phyloP scores from a whole-genome alignment of 2,329 filamentous ascomycete genomes.

The Colletotrichum euphorbiae region DNA sequence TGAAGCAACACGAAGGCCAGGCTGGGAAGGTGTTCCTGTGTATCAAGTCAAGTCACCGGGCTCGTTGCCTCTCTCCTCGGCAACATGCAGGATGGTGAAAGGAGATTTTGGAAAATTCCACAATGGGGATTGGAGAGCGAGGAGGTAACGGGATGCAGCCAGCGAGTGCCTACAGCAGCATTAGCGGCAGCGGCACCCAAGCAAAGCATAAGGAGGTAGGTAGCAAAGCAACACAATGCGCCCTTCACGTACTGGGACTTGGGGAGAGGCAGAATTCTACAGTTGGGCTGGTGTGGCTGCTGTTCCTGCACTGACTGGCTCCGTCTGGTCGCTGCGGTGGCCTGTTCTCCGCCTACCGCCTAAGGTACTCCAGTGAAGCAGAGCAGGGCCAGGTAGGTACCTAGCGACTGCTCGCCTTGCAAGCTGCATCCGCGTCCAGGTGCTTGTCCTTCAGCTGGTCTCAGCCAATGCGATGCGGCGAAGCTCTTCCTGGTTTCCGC shows the following conservation, averaged over 20 bases:
- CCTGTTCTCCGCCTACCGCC: slow-evolving; percentile 32
- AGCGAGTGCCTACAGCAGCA: slow-evolving; percentile 9
- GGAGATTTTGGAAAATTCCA: slow-evolving; percentile 19
- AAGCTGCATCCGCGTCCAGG: slow-evolving; percentile 18
- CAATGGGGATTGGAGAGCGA: slow-evolving; percentile 18
- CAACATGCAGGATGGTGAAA: slow-evolving; percentile 17
- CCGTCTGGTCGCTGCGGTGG: slow-evolving; percentile 23
- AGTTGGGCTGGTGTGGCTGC: slow-evolving; percentile 17
- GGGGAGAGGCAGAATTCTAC: background rate
- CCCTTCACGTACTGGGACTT: no score
- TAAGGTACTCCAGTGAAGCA: no score
- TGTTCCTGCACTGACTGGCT: slow-evolving; percentile 38
- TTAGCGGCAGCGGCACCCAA: slow-evolving; percentile 20
- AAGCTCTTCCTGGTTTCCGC: slow-evolving; percentile 24
- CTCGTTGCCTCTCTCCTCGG: slow-evolving; percentile 28
- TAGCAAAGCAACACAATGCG: slow-evolving; percentile 32
- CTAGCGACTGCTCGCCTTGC: slow-evolving; percentile 19
- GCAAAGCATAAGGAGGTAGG: no score
- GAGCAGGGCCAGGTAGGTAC: background rate
- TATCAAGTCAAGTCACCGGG: slow-evolving; percentile 3
- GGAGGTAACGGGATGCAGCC: slow-evolving; percentile 5
- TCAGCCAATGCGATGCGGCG: slow-evolving; percentile 20
- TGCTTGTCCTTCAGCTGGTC: slow-evolving; percentile 25
- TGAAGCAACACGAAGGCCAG: slow-evolving; percentile 3
- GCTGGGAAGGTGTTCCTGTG: slow-evolving; percentile 8